A percentile compares a stretch with the other conserved stretches of the same genome.
Evolutionary conservation across 352 stramenopile genomes (phyloP).

Genomic region (Phytophthora agathidicida): DNA sequence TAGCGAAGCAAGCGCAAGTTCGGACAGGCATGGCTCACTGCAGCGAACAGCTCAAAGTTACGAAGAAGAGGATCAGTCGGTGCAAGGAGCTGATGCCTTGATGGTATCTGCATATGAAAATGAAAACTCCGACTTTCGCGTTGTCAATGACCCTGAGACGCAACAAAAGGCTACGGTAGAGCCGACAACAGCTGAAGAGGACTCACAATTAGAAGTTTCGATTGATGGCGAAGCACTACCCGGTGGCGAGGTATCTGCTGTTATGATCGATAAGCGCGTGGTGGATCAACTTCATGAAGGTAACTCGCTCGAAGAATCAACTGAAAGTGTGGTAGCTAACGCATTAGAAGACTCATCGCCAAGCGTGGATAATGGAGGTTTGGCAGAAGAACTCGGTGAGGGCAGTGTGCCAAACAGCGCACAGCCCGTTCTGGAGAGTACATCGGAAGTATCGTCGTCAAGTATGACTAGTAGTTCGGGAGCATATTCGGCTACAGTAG

Average conservation of each 20-base stretch:
- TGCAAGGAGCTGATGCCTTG: constrained; percentile 11
- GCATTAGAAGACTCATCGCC: constrained; percentile 1
- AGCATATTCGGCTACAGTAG: not conserved
- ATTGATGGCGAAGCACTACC: constrained; percentile 5
- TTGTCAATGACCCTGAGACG: not conserved
- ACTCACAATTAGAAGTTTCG: constrained; percentile 2
- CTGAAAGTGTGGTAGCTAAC: not conserved
- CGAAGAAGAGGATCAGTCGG: constrained; percentile 11
- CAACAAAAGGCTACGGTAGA: not conserved
- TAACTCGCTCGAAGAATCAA: not conserved
- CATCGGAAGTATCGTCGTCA: not conserved
- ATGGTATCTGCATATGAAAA: constrained; percentile 12
- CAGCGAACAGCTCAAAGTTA: not conserved
- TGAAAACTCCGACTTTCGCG: not conserved
- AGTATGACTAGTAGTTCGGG: not conserved
- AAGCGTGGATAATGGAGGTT: not conserved
- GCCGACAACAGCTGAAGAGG: not conserved
- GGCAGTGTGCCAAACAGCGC: no score
- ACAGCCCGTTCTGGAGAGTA: no score
- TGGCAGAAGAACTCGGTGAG: not conserved
- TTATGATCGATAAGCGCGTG: not conserved
- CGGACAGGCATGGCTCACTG: not conserved
- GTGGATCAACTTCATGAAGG: not conserved
- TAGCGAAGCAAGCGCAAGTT: constrained; percentile 12
- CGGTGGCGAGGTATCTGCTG: constrained; percentile 5